These are phyloP conservation scores for Populus hybrid DNA, from an alignment of 441 rosid genomes.

Conservation along the genomic window DNA sequence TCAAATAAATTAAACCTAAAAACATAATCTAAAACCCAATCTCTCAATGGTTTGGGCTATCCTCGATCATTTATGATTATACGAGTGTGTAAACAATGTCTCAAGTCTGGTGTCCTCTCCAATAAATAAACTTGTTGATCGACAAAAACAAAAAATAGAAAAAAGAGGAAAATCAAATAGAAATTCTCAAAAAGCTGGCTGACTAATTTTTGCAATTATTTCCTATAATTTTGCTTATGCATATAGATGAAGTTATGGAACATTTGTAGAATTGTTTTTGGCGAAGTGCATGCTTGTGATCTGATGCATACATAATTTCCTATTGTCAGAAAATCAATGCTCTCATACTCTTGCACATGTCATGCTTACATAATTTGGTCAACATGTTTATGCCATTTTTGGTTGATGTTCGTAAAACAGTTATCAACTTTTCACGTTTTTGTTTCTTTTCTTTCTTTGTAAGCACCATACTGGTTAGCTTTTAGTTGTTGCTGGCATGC, in stretches of 20 bases:
- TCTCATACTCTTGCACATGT: not conserved
- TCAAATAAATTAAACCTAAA: too few species aligned
- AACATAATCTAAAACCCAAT: too few species aligned
- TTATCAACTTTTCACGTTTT: not conserved
- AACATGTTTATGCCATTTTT: not conserved
- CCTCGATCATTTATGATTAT: too few species aligned
- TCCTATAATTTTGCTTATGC: not conserved
- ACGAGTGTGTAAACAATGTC: too few species aligned
- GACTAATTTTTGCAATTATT: not conserved
- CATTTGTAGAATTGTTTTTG: not conserved
- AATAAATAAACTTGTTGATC: not conserved
- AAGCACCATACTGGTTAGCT: not conserved
- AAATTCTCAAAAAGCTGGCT: not conserved
- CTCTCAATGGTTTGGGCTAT: too few species aligned
- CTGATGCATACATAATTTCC: not conserved
- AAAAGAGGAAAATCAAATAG: not conserved
- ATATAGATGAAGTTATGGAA: not conserved
- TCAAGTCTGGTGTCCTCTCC: too few species aligned
- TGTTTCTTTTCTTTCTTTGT: not conserved
- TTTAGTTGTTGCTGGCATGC: not conserved
- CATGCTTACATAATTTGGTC: not conserved
- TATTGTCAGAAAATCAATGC: not conserved
- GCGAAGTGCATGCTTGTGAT: not conserved
- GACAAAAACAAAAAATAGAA: not conserved
- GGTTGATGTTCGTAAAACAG: not conserved